phyloP scores from a whole-genome alignment of 2,329 filamentous ascomycete species.

The Ampelomyces quisqualis region DNA sequence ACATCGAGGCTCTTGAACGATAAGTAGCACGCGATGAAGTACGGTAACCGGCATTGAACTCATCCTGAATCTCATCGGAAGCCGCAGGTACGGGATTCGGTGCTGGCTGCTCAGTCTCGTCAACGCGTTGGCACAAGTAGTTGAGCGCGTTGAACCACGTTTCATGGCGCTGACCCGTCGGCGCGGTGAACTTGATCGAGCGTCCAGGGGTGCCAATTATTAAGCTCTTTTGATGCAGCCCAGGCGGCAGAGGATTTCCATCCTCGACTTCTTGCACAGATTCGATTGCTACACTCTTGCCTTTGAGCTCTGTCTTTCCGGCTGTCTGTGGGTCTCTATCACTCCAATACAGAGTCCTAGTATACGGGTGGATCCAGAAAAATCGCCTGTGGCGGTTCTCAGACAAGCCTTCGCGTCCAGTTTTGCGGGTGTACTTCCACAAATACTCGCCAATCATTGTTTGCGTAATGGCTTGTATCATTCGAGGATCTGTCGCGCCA shows the following conservation, averaged over 20 bases:
- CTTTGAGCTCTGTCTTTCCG: conserved; percentile 72
- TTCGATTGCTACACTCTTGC: conserved; percentile 92
- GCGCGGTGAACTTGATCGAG: conserved; percentile 89
- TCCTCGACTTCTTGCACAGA: conserved; percentile 89
- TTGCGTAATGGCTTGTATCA: conserved; percentile 98
- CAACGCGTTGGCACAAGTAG: conserved; percentile 80
- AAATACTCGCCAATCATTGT: conserved; percentile 99
- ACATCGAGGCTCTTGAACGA: conserved; percentile 62
- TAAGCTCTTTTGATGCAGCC: conserved; percentile 90
- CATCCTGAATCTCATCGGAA: conserved; percentile 59
- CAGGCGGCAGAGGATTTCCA: conserved; percentile 92
- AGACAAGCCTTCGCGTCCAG: conserved; percentile 85
- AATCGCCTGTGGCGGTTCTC: conserved; percentile 89
- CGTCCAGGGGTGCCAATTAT: conserved; percentile 87
- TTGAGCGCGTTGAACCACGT: conserved; percentile 98
- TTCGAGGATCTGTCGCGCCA: conserved; percentile 79
- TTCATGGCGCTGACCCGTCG: conserved; percentile 91
- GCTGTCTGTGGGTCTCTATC: conserved; percentile 80
- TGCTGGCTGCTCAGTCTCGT: conserved; percentile 52
- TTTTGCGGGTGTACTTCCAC: conserved; percentile 97
- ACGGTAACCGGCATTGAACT: conserved; percentile 72
- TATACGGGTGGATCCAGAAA: conserved; percentile 99
- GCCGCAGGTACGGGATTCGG: conserved; percentile 57
- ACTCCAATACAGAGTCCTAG: conserved; percentile 94
- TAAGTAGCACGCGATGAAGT: conserved; percentile 56